phyloP scores from a whole-genome alignment of 257 asterid species.

The Salvia rosmarinus region DNA sequence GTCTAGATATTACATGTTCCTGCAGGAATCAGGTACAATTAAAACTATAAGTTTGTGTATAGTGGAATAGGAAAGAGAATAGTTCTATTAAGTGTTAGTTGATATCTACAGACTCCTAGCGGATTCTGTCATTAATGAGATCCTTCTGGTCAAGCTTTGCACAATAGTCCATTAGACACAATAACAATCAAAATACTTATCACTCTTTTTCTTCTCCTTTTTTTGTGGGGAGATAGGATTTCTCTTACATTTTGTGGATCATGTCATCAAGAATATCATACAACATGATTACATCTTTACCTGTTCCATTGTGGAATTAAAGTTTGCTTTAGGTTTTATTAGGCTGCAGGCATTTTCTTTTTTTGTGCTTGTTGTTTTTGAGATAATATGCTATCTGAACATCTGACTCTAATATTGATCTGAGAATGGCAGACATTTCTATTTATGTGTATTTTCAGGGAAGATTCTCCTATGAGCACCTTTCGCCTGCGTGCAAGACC shows the following conservation, averaged over 20 bases:
- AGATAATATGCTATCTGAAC: slow-evolving; percentile 30
- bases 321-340: slow-evolving; percentile 28
- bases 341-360: slow-evolving; percentile 8
- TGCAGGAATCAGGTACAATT: too few relatives aligned
- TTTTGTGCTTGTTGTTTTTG: slow-evolving; percentile 17
- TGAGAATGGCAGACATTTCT: slow-evolving; percentile 7
- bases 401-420: slow-evolving; percentile 34
- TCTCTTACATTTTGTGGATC: not conserved
- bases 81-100: too few relatives aligned
- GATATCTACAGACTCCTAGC: too few relatives aligned
- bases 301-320: slow-evolving; percentile 23
- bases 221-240: not conserved
- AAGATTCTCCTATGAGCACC: slow-evolving; percentile 81
- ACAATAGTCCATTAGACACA: not conserved
- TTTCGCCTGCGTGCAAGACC: slow-evolving; percentile 95
- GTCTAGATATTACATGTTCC: too few relatives aligned
- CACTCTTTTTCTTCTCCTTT: not conserved
- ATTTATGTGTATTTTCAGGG: slow-evolving; percentile 59
- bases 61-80: too few relatives aligned
- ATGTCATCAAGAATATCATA: slow-evolving; percentile 22
- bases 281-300: slow-evolving; percentile 28
- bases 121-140: too few relatives aligned
- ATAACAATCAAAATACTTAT: not conserved
- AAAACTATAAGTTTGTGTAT: too few relatives aligned
- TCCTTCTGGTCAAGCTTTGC: not conserved